These are phyloP conservation scores for Parasitella parasitica DNA, from an alignment of 371 early-diverging fungal species.

Conservation along the genomic window DNA sequence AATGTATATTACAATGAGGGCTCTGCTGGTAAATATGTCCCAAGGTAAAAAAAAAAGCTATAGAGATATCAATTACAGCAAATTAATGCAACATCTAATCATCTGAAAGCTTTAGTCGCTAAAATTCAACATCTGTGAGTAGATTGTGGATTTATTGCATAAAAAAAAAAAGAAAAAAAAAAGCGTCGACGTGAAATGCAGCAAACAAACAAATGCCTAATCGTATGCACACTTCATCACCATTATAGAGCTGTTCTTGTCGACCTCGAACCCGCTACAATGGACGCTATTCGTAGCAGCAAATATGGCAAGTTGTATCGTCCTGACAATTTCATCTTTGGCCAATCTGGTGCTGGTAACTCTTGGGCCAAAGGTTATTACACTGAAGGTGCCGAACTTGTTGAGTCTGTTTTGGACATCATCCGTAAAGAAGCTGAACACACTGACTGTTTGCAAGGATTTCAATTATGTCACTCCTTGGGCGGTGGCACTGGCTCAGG, in stretches of 20 bases:
- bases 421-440: conserved; percentile 85
- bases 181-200: too few species aligned
- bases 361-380: conserved; percentile 95
- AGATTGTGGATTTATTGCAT: too few species aligned
- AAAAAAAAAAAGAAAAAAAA: too few species aligned
- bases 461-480: conserved; percentile 85
- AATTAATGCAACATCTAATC: too few species aligned
- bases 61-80: too few species aligned
- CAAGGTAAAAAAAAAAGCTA: conserved; percentile 41
- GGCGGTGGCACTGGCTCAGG: conserved; percentile 86
- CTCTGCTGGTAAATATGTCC: conserved; percentile 79
- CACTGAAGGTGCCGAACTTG: conserved; percentile 90
- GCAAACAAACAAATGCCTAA: neutral
- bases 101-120: too few species aligned
- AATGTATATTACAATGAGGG: conserved; percentile 99
- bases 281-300: conserved; percentile 89
- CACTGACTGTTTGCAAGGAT: conserved; percentile 87
- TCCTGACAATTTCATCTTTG: conserved; percentile 87
- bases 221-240: conserved; percentile 23
- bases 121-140: too few species aligned
- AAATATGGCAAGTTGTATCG: conserved; percentile 74
- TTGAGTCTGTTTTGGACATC: conserved; percentile 80
- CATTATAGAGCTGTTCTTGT: conserved; percentile 88
- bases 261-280: conserved; percentile 99
- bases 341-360: conserved; percentile 90